A percentile compares a stretch with the other conserved stretches of the same genome.
These are phyloP conservation scores for Pseudopyricularia cyperi DNA, from an alignment of 2,329 filamentous ascomycete genomes.

Conservation along the genomic window DNA sequence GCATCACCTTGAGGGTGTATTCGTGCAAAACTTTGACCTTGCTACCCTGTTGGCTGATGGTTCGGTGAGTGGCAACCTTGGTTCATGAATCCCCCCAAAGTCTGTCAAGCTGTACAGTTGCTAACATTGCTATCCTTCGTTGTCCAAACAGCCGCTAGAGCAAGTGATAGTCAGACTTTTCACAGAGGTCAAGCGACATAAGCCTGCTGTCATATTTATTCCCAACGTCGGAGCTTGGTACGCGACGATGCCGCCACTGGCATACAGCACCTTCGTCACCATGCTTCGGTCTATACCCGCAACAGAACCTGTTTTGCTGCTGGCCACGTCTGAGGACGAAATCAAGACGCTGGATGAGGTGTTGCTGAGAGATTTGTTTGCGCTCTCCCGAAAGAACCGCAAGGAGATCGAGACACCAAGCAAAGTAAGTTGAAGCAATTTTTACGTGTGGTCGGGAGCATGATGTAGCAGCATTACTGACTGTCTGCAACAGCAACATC, in stretches of 20 bases:
- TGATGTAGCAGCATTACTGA: slow-evolving; percentile 1
- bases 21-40: slow-evolving; percentile 90
- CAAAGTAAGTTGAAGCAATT: slow-evolving; percentile 37
- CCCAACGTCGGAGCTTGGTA: slow-evolving; percentile 87
- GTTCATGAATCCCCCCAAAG: background rate
- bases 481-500: slow-evolving; percentile 30
- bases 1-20: slow-evolving; percentile 83
- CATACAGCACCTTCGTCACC: slow-evolving; percentile 70
- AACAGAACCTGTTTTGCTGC: slow-evolving; percentile 75
- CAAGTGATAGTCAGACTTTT: slow-evolving; percentile 85
- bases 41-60: slow-evolving; percentile 77
- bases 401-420: slow-evolving; percentile 57
- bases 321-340: slow-evolving; percentile 70
- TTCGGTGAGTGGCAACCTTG: slow-evolving; percentile 35
- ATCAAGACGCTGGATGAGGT: slow-evolving; percentile 45
- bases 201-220: slow-evolving; percentile 91
- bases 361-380: slow-evolving; percentile 69
- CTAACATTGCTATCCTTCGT: slow-evolving; percentile 9
- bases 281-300: slow-evolving; percentile 74
- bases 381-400: slow-evolving; percentile 68
- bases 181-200: slow-evolving; percentile 83
- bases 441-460: too few species aligned
- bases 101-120: slow-evolving; percentile 5
- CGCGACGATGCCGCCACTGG: slow-evolving; percentile 43
- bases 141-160: slow-evolving; percentile 48